Conservation (phyloP, 495 filamentous ascomycete species). For the Aspergillus bertholletiae region DNA sequence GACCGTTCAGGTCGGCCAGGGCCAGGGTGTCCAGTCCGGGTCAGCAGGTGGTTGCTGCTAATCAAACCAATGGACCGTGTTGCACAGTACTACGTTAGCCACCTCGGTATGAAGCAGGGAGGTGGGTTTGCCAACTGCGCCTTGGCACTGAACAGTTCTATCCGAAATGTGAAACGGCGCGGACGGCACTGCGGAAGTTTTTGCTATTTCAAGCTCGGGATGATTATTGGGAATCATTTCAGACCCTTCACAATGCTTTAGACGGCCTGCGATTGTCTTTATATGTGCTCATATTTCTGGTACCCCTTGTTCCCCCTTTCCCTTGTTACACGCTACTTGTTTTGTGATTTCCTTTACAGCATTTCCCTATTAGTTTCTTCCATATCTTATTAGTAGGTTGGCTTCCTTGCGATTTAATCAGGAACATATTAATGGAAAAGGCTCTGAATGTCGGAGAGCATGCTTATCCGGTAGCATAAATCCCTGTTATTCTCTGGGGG, state of each 20-base stretch:
- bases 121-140: background rate
- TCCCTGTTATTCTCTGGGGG: background rate
- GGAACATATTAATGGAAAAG: constrained; percentile 43
- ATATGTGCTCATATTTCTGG: constrained; percentile 14
- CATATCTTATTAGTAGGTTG: constrained; percentile 39
- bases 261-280: constrained; percentile 34
- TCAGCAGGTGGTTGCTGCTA: constrained; percentile 95
- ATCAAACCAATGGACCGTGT: constrained; percentile 23
- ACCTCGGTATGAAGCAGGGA: background rate
- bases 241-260: constrained; percentile 34
- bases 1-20: constrained; percentile 89
- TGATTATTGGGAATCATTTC: constrained; percentile 21
- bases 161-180: constrained; percentile 8
- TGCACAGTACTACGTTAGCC: background rate
- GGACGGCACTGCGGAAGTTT: background rate
- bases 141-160: constrained; percentile 3
- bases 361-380: constrained; percentile 27
- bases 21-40: constrained; percentile 89
- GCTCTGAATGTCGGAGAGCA: constrained; percentile 20
- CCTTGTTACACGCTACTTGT: constrained; percentile 15
- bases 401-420: constrained; percentile 35
- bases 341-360: constrained; percentile 25
- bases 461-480: constrained; percentile 5
- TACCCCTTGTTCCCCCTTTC: constrained; percentile 1
- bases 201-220: constrained; percentile 18